These are phyloP conservation scores for Yamadazyma sp. DNA, from an alignment of 1,139 yeast genomes.

Conservation along the genomic window DNA sequence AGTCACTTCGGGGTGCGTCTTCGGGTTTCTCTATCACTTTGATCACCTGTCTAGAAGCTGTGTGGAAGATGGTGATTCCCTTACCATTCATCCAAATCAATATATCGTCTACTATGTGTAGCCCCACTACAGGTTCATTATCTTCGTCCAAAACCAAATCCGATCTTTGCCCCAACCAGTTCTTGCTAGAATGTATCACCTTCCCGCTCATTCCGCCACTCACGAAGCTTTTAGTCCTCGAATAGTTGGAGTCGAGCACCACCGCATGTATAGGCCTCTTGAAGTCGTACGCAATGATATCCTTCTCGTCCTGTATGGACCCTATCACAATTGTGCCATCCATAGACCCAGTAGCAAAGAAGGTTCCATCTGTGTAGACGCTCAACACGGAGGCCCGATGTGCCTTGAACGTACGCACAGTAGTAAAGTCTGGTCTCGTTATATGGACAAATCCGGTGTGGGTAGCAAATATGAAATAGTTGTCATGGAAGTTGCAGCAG, in stretches of 20 bases:
- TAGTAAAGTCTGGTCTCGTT: conserved; percentile 54
- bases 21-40: conserved; percentile 57
- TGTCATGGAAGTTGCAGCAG: conserved; percentile 57
- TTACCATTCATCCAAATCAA: conserved; percentile 83
- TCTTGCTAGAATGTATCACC: conserved; percentile 68
- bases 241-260: conserved; percentile 71
- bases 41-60: conserved; percentile 44
- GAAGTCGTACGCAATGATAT: conserved; percentile 75
- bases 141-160: conserved; percentile 65
- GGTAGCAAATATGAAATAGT: conserved; percentile 76
- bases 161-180: conserved; percentile 82
- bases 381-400: conserved; percentile 84
- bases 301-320: conserved; percentile 59
- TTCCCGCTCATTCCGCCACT: conserved; percentile 94
- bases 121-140: conserved; percentile 71
- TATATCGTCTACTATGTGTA: conserved; percentile 60
- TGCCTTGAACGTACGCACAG: conserved; percentile 73
- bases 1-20: conserved; percentile 69
- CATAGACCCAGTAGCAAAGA: conserved; percentile 84
- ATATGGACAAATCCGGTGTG: conserved; percentile 84
- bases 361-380: conserved; percentile 67
- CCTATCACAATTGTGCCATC: conserved; percentile 92
- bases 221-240: conserved; percentile 60
- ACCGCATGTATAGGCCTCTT: conserved; percentile 89
- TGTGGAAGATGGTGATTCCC: conserved; percentile 67